A percentile compares a stretch with the other conserved stretches of the same genome.
Evolutionary conservation across 148 eudicot species (phyloP).

Genomic region (Fallopia convolvulus): DNA sequence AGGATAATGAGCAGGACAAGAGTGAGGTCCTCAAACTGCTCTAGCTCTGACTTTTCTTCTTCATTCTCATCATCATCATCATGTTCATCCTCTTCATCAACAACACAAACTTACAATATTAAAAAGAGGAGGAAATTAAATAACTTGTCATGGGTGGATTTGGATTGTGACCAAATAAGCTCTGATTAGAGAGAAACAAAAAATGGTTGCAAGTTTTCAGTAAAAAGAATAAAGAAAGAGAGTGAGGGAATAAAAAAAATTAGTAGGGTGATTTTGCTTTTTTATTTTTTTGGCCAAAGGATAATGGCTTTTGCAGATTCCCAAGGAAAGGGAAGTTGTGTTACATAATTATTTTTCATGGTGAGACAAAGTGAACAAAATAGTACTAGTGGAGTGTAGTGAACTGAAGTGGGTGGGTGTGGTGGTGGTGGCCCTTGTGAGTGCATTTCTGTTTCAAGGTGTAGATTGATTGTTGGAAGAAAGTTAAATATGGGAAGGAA

Average conservation of each 20-base stretch:
- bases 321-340: constrained; percentile 1
- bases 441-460: too few species aligned
- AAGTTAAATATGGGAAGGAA: not conserved
- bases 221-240: not conserved
- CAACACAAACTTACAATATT: constrained; percentile 2
- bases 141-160: not conserved
- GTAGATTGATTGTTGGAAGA: not conserved
- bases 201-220: not conserved
- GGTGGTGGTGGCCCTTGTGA: not conserved
- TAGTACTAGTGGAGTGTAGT: too few species aligned
- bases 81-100: constrained; percentile 25
- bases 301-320: not conserved
- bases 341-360: not conserved
- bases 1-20: constrained; percentile 51
- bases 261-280: not conserved
- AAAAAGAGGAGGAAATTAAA: not conserved
- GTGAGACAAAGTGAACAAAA: too few species aligned
- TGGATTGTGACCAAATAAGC: not conserved
- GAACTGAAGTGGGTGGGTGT: not conserved
- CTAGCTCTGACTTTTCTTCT: constrained; percentile 29
- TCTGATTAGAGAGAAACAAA: not conserved
- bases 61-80: constrained; percentile 27
- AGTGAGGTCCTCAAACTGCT: constrained; percentile 24
- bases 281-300: too few species aligned
- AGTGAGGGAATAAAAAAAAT: not conserved